Evolutionary conservation across 2,329 filamentous ascomycete species (phyloP).

Genomic region (Truncatella angustata): DNA sequence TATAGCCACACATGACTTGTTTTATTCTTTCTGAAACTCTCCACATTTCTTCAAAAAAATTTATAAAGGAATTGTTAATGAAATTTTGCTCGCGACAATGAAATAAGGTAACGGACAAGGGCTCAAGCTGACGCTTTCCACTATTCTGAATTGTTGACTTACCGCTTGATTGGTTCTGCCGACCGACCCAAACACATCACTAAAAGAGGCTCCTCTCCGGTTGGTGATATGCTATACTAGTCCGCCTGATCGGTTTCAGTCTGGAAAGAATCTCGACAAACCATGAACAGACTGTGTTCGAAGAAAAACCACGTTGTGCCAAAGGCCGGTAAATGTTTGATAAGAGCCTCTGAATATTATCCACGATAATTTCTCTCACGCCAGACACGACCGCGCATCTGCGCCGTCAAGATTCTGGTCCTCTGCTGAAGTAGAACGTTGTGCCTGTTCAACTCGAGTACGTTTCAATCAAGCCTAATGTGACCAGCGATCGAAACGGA

Average conservation of each 20-base stretch:
- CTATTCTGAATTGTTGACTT: too few species aligned
- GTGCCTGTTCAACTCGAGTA: conserved; percentile 35
- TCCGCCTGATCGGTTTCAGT: background rate
- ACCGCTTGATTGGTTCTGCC: conserved; percentile 22
- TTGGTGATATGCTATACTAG: conserved; percentile 28
- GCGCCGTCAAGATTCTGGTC: conserved; percentile 32
- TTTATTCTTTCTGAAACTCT: background rate
- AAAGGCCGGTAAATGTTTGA: conserved; percentile 36
- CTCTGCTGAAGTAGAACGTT: conserved; percentile 29
- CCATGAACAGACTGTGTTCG: conserved; percentile 32
- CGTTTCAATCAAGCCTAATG: conserved; percentile 35
- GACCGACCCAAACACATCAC: conserved; percentile 37
- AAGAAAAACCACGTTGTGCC: conserved; percentile 34
- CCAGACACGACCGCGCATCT: conserved; percentile 16
- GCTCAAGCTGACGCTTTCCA: too few species aligned
- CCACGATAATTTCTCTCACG: conserved; percentile 29
- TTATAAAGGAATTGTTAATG: conserved; percentile 14
- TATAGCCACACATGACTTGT: background rate
- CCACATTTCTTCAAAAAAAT: conserved; percentile 20
- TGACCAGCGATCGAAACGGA: conserved; percentile 34
- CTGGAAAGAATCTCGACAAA: conserved; percentile 19
- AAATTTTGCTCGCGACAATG: too few species aligned
- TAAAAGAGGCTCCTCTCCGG: conserved; percentile 35
- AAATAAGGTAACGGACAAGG: too few species aligned
- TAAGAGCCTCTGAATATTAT: conserved; percentile 29